These are phyloP conservation scores for Larix kaempferi DNA, from an alignment of 75 land plant genomes.

Conservation along the genomic window DNA sequence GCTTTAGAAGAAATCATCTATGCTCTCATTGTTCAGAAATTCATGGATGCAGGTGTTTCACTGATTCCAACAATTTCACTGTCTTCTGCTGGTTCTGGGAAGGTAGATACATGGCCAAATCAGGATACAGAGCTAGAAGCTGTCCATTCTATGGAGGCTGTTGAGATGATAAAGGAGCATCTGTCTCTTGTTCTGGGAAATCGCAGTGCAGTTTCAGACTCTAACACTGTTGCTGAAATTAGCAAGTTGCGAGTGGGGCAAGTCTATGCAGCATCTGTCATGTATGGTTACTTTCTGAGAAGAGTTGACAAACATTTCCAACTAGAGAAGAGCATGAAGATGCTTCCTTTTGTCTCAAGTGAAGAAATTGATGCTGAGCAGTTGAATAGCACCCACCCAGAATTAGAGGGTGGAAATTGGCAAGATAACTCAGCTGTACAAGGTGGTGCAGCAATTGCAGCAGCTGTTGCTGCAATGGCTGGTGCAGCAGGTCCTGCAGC, in stretches of 20 bases:
- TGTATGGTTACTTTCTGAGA: conserved; percentile 79
- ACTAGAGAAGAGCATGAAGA: conserved; percentile 69
- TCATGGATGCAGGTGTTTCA: conserved; percentile 51
- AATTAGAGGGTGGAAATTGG: conserved; percentile 11
- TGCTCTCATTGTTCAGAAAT: conserved; percentile 66
- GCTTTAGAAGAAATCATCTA: conserved; percentile 76
- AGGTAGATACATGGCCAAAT: conserved; percentile 57
- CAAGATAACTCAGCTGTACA: conserved; percentile 29
- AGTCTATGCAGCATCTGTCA: conserved; percentile 76
- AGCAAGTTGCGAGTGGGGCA: conserved; percentile 80
- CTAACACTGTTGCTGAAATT: conserved; percentile 37
- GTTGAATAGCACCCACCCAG: conserved; percentile 17
- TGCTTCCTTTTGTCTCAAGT: conserved; percentile 31
- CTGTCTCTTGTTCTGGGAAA: conserved; percentile 57
- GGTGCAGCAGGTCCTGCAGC: conserved; percentile 21
- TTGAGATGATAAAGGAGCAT: conserved; percentile 73
- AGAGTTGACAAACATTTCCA: conserved; percentile 74
- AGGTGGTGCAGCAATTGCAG: conserved; percentile 15
- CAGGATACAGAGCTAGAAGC: conserved; percentile 47
- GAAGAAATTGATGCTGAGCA: conserved; percentile 12
- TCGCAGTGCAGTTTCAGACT: conserved; percentile 19
- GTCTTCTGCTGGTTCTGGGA: conserved; percentile 20
- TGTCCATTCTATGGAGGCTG: conserved; percentile 66
- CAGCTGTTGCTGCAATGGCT: conserved; percentile 18
- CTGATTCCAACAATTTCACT: conserved; percentile 39